Evolutionary conservation across 1,284 basidiomycete genomes (phyloP).

Genomic region (Erythrobasidium hasegawianum): DNA sequence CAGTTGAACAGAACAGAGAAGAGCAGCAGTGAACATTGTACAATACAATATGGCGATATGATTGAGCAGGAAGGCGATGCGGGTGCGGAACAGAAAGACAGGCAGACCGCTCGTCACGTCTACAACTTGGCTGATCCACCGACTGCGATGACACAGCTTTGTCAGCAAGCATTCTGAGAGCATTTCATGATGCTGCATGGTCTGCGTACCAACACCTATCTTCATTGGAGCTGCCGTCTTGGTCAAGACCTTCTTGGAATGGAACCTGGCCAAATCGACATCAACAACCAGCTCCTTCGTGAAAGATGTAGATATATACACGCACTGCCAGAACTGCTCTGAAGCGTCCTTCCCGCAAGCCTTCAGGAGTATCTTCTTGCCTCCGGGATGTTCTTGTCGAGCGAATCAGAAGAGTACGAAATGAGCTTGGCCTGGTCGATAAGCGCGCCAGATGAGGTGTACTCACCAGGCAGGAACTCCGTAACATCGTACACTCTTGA

Average conservation of each 20-base stretch:
- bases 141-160: too few relatives aligned
- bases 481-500: slow-evolving; percentile 33
- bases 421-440: background rate
- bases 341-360: slow-evolving; percentile 32
- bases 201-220: slow-evolving; percentile 11
- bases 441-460: background rate
- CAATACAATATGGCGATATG: too few relatives aligned
- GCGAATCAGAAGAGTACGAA: background rate
- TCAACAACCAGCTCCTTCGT: too few relatives aligned
- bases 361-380: slow-evolving; percentile 35
- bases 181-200: too few relatives aligned
- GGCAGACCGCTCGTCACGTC: too few relatives aligned
- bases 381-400: slow-evolving; percentile 33
- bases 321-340: slow-evolving; percentile 35
- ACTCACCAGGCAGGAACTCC: slow-evolving; percentile 32
- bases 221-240: slow-evolving; percentile 35
- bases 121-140: slow-evolving; percentile 29
- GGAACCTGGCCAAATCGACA: slow-evolving; percentile 28
- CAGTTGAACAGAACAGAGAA: too few relatives aligned
- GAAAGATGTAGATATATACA: too few relatives aligned
- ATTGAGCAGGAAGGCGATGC: too few relatives aligned
- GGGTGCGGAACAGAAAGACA: too few relatives aligned
- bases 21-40: too few relatives aligned
- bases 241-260: slow-evolving; percentile 29
- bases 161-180: too few relatives aligned